Percentiles rank a stretch among this genome's conserved stretches.
Evolutionary conservation across 208 protist species (phyloP).

Genomic region (Trypanosoma mega): DNA sequence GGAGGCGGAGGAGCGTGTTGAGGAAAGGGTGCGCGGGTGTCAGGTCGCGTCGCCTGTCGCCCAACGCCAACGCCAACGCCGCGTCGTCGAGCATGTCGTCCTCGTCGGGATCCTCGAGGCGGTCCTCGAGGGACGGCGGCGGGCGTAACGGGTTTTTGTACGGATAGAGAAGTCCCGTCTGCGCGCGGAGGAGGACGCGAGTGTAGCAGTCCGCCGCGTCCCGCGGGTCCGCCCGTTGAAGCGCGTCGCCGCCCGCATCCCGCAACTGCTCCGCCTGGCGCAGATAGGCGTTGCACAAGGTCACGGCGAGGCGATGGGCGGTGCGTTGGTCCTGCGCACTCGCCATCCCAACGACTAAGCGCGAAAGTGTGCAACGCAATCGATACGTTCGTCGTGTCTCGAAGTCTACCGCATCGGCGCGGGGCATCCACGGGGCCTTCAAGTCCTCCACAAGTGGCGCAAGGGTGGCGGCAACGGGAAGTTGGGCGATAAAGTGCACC

Average conservation of each 20-base stretch:
- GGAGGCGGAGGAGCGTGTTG: neutral
- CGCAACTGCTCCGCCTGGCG: constrained; percentile 21
- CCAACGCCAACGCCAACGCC: neutral
- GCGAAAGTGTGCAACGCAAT: constrained; percentile 6
- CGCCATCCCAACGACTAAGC: constrained; percentile 8
- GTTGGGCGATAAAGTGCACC: constrained; percentile 1
- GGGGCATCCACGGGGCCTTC: neutral
- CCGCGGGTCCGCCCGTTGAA: constrained; percentile 1
- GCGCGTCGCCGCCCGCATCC: constrained; percentile 21
- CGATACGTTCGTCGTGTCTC: neutral
- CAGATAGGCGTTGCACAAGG: constrained; percentile 14
- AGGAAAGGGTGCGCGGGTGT: neutral
- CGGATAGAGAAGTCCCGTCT: constrained; percentile 24
- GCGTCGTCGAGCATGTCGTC: constrained; percentile 1
- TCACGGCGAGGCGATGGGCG: constrained; percentile 11
- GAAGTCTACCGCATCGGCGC: neutral
- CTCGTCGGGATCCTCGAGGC: neutral
- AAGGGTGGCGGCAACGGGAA: constrained; percentile 11
- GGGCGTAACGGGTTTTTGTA: constrained; percentile 22
- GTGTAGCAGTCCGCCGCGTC: constrained; percentile 24
- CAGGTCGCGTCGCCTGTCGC: neutral
- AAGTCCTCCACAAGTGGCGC: constrained; percentile 11
- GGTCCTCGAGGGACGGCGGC: constrained; percentile 28
- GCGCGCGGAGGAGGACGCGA: constrained; percentile 5
- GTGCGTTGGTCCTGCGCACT: constrained; percentile 24